These are phyloP conservation scores for Chlorella sp. DNA, from an alignment of 139 green algal species.

Conservation along the genomic window DNA sequence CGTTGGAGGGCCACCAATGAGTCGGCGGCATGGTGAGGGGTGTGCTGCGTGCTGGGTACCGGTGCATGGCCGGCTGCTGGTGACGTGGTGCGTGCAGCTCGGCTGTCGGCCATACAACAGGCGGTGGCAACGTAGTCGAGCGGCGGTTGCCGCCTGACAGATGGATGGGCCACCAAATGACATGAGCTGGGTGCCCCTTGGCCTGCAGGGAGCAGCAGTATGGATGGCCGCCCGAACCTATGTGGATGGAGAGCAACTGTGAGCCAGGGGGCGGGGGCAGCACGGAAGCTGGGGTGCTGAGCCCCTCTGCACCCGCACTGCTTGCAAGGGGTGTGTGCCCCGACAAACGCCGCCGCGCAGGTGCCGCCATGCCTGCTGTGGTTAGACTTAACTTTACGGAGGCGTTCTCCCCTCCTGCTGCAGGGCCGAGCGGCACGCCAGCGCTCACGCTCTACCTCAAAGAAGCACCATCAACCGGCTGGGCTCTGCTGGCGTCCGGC, in stretches of 20 bases:
- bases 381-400: no score
- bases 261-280: no score
- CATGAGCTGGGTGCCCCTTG: not conserved
- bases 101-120: not conserved
- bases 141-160: no score
- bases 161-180: not conserved
- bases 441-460: constrained; percentile 58
- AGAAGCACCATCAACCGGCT: constrained; percentile 29
- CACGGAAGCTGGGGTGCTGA: no score
- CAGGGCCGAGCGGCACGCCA: constrained; percentile 44
- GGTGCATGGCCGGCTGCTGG: not conserved
- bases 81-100: not conserved
- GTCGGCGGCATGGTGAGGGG: constrained; percentile 39
- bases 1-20: constrained; percentile 41
- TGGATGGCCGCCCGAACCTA: constrained; percentile 66
- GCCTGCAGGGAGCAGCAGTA: constrained; percentile 41
- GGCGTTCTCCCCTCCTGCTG: no score
- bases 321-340: no score
- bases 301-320: no score
- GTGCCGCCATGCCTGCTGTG: no score
- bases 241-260: constrained; percentile 80
- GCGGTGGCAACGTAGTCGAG: no score
- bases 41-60: not conserved
- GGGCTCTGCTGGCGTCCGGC: constrained; percentile 26
- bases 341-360: no score